Conservation (phyloP, 805 yeast species). For the Brettanomyces bruxellensis region DNA sequence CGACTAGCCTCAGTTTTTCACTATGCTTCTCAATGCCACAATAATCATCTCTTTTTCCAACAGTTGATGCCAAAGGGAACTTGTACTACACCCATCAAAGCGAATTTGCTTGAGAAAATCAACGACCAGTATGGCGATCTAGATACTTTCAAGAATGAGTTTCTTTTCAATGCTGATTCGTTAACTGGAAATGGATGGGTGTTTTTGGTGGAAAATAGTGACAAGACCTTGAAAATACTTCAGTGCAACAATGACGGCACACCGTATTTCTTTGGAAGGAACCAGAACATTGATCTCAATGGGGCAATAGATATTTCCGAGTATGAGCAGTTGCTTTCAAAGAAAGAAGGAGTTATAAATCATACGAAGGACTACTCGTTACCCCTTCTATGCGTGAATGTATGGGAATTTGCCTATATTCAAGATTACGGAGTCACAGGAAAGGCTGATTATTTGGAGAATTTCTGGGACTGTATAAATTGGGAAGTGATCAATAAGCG, state of each 20-base stretch:
- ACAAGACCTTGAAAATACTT: constrained; percentile 46
- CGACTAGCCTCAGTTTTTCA: constrained; percentile 68
- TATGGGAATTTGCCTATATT: constrained; percentile 87
- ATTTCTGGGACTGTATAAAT: constrained; percentile 69
- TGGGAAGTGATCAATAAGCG: constrained; percentile 67
- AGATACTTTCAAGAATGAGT: constrained; percentile 41
- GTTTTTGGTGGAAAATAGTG: constrained; percentile 57
- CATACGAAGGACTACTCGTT: constrained; percentile 51
- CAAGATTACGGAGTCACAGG: constrained; percentile 78
- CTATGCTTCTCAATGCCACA: constrained; percentile 83
- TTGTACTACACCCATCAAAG: constrained; percentile 14
- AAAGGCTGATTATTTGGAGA: constrained; percentile 62
- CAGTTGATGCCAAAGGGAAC: constrained; percentile 32
- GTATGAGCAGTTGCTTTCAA: constrained; percentile 35
- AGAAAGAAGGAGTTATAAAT: constrained; percentile 13
- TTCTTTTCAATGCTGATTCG: constrained; percentile 42
- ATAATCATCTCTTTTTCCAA: constrained; percentile 82
- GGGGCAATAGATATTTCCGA: constrained; percentile 55
- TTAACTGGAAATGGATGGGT: constrained; percentile 69
- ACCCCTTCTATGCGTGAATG: constrained; percentile 68
- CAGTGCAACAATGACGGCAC: constrained; percentile 68
- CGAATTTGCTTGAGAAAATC: constrained; percentile 24
- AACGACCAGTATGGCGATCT: constrained; percentile 31
- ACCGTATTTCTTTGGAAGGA: constrained; percentile 60
- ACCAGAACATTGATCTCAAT: constrained; percentile 69